A percentile compares a stretch with the other conserved stretches of the same genome.
These are phyloP conservation scores for Globisporangium viniferum DNA, from an alignment of 352 stramenopile species.

Conservation along the genomic window DNA sequence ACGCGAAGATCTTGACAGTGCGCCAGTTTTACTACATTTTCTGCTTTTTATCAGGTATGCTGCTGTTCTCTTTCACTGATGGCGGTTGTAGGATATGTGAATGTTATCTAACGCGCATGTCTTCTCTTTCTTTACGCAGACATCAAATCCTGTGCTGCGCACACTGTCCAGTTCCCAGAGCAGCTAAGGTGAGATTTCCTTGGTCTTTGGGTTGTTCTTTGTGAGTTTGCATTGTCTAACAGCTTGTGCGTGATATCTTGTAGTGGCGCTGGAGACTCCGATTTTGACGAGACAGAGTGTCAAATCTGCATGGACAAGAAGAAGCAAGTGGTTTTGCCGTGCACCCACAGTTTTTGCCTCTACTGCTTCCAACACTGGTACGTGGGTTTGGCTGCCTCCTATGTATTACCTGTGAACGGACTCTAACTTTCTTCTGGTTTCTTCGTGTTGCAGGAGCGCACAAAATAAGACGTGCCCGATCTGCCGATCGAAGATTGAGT, in stretches of 20 bases:
- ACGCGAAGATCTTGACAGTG: constrained; percentile 61
- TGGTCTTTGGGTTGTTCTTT: not conserved
- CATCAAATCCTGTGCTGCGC: constrained; percentile 58
- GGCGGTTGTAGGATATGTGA: not conserved
- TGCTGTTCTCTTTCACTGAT: not conserved
- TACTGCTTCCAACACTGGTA: constrained; percentile 76
- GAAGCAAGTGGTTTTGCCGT: constrained; percentile 74
- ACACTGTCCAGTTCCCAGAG: constrained; percentile 57
- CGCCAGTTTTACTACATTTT: constrained; percentile 84
- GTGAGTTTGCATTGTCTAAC: not conserved
- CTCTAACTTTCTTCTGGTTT: not conserved
- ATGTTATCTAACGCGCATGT: not conserved
- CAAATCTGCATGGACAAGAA: constrained; percentile 86
- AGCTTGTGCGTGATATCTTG: constrained; percentile 7
- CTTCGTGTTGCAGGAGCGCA: constrained; percentile 35
- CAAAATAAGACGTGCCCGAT: constrained; percentile 79
- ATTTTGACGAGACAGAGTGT: constrained; percentile 78
- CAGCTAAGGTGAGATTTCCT: constrained; percentile 21
- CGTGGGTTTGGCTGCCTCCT: not conserved
- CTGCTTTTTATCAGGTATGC: constrained; percentile 62
- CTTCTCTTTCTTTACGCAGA: constrained; percentile 23
- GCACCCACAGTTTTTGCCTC: constrained; percentile 76
- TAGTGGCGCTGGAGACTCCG: constrained; percentile 22
- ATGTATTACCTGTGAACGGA: not conserved
- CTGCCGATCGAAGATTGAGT: constrained; percentile 68